A percentile compares a stretch with the other conserved stretches of the same genome.
phyloP scores from a whole-genome alignment of 2,329 filamentous ascomycete genomes.

The Diplodia seriata region DNA sequence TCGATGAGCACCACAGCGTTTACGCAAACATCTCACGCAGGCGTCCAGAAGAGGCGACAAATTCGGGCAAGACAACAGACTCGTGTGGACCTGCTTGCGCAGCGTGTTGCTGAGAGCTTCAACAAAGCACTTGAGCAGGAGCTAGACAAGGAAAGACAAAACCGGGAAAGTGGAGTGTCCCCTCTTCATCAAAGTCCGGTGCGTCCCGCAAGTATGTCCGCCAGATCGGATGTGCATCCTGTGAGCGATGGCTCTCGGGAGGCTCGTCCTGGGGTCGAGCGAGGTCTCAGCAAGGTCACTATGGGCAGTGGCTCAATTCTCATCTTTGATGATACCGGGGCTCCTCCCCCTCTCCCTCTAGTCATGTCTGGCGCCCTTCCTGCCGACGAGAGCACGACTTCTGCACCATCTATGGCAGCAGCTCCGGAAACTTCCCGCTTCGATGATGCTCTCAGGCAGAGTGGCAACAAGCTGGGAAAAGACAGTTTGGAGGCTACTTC shows the following conservation, averaged over 20 bases:
- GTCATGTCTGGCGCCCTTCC: slow-evolving; percentile 60
- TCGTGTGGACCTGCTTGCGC: slow-evolving; percentile 83
- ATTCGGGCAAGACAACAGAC: slow-evolving; percentile 52
- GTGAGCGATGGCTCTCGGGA: slow-evolving; percentile 17
- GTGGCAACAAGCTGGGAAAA: not conserved
- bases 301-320: slow-evolving; percentile 88
- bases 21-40: slow-evolving; percentile 1
- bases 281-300: slow-evolving; percentile 65
- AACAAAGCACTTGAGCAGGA: slow-evolving; percentile 76
- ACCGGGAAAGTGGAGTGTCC: slow-evolving; percentile 9
- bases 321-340: slow-evolving; percentile 75
- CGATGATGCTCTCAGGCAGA: slow-evolving; percentile 24
- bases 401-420: slow-evolving; percentile 1
- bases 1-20: slow-evolving; percentile 9
- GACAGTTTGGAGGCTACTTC: slow-evolving; percentile 5
- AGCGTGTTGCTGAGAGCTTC: slow-evolving; percentile 78
- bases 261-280: slow-evolving; percentile 18
- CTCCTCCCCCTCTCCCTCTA: slow-evolving; percentile 63
- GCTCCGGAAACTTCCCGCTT: slow-evolving; percentile 24
- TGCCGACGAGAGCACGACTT: slow-evolving; percentile 4
- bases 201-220: slow-evolving; percentile 4
- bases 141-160: slow-evolving; percentile 42
- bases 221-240: slow-evolving; percentile 9
- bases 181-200: slow-evolving; percentile 8
- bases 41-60: slow-evolving; percentile 33